Evolutionary conservation across 768 basidiomycete species (phyloP).

Genomic region (Termitomyces sp.): DNA sequence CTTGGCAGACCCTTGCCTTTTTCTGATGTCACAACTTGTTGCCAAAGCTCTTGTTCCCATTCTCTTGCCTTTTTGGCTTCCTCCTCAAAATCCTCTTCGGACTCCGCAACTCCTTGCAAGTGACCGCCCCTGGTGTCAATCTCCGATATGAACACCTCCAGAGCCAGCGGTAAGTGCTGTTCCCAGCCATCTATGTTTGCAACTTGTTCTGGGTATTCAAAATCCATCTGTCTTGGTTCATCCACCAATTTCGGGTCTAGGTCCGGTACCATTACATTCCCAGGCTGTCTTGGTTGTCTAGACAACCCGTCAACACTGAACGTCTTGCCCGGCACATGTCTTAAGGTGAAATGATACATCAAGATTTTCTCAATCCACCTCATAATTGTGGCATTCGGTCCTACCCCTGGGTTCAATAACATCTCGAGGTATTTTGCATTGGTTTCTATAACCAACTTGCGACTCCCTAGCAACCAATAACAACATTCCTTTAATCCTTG

Average conservation of each 20-base stretch:
- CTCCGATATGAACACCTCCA: neutral
- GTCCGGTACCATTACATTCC: neutral
- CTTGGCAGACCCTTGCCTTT: no score
- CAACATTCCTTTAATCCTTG: no score
- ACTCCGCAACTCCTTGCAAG: neutral
- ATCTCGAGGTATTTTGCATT: no score
- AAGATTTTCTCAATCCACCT: neutral
- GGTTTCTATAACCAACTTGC: no score
- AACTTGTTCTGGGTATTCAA: neutral
- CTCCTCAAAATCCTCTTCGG: neutral
- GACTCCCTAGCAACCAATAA: no score
- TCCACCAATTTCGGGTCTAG: no score
- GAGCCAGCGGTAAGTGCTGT: neutral
- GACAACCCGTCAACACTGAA: neutral
- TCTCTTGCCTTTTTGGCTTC: neutral
- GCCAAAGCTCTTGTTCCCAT: no score
- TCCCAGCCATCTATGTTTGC: neutral
- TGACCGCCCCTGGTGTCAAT: neutral
- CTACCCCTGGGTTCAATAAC: no score
- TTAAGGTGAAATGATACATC: neutral
- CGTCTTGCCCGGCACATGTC: neutral
- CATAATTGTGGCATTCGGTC: no score
- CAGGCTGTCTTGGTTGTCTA: neutral
- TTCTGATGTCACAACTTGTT: no score
- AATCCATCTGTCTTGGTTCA: no score